These are phyloP conservation scores for Syncephalastrum monosporum DNA, from an alignment of 371 early-diverging fungal species.

Conservation along the genomic window DNA sequence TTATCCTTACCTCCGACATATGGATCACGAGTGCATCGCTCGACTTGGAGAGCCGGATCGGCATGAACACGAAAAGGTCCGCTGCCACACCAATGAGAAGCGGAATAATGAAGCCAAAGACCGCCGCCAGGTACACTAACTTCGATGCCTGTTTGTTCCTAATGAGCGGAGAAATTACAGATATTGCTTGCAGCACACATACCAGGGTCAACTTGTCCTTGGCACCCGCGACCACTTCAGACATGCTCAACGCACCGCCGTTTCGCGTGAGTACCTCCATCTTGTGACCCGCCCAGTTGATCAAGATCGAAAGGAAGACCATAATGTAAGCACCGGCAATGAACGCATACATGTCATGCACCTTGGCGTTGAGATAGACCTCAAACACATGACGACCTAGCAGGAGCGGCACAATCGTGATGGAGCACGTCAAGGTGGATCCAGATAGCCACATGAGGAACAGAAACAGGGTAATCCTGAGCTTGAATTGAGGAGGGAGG, in stretches of 20 bases:
- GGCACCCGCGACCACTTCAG: background rate
- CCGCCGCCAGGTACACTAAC: conserved; percentile 33
- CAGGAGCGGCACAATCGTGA: conserved; percentile 56
- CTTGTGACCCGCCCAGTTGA: conserved; percentile 24
- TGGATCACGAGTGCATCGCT: conserved; percentile 40
- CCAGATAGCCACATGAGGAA: conserved; percentile 62
- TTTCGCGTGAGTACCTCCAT: conserved; percentile 8
- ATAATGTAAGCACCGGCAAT: conserved; percentile 40
- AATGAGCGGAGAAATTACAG: background rate
- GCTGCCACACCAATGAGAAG: conserved; percentile 51
- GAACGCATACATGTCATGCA: conserved; percentile 65
- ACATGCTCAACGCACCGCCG: conserved; percentile 1
- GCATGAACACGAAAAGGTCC: conserved; percentile 59
- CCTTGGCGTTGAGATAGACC: conserved; percentile 30
- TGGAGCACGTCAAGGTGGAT: conserved; percentile 42
- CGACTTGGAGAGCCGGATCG: conserved; percentile 36
- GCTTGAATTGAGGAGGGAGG: conserved; percentile 62
- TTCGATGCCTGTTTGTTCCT: conserved; percentile 15
- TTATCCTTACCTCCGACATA: conserved; percentile 47
- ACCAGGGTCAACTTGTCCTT: conserved; percentile 1
- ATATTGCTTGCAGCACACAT: background rate
- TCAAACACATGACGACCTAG: conserved; percentile 37
- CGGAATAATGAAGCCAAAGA: conserved; percentile 56
- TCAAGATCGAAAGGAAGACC: conserved; percentile 20
- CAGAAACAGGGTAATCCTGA: conserved; percentile 38